Conservation (phyloP, 1,284 basidiomycete species). For the Cystobasidiaceae sp. region DNA sequence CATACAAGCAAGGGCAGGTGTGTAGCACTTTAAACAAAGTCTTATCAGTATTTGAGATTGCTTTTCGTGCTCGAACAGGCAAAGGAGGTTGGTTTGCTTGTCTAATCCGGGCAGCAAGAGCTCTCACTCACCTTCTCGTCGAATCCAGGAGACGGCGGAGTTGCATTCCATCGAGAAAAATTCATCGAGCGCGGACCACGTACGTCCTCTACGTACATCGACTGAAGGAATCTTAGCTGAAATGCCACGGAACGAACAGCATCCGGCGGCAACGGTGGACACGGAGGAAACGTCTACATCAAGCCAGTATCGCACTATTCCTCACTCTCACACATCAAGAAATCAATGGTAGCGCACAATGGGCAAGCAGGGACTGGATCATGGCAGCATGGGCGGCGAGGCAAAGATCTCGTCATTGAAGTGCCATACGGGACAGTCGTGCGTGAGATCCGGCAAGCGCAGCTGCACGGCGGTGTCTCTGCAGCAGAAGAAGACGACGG, state of each 20-base stretch:
- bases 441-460: conserved; percentile 59
- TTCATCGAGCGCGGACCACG: conserved; percentile 57
- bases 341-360: conserved; percentile 60
- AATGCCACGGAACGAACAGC: conserved; percentile 43
- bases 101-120: no score
- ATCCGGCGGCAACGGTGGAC: conserved; percentile 82
- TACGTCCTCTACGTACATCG: conserved; percentile 56
- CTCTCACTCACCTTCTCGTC: background rate
- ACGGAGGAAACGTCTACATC: conserved; percentile 79
- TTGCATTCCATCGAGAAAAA: conserved; percentile 36
- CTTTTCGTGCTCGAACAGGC: background rate
- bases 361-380: conserved; percentile 73
- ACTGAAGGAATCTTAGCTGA: background rate
- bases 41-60: background rate
- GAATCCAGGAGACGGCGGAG: conserved; percentile 31
- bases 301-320: conserved; percentile 67
- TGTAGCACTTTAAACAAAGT: conserved; percentile 35
- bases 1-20: conserved; percentile 69
- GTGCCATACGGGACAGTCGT: conserved; percentile 88
- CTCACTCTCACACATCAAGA: conserved; percentile 65
- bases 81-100: conserved; percentile 31
- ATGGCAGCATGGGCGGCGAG: conserved; percentile 74
- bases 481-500: conserved; percentile 49
- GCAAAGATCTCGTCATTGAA: conserved; percentile 63
- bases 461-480: conserved; percentile 65